These are phyloP conservation scores for Aspergillus avenaceus DNA, from an alignment of 495 filamentous ascomycete genomes.

Conservation along the genomic window DNA sequence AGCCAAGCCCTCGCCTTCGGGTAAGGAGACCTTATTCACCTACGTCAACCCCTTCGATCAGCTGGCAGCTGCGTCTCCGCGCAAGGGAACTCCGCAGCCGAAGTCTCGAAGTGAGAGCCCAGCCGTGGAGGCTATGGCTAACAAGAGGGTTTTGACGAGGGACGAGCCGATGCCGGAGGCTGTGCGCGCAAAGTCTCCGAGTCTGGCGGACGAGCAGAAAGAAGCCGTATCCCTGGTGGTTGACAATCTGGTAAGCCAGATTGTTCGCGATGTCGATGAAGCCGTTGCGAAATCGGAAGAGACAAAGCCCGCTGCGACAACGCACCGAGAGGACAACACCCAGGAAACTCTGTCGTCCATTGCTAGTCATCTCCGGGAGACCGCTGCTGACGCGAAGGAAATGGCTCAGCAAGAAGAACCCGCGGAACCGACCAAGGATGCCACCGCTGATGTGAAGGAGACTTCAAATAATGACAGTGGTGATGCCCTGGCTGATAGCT, in stretches of 20 bases:
- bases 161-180: constrained; percentile 2
- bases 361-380: constrained; percentile 31
- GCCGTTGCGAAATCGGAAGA: constrained; percentile 52
- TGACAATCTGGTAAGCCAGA: constrained; percentile 60
- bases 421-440: constrained; percentile 53
- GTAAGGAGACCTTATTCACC: constrained; percentile 58
- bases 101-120: constrained; percentile 37
- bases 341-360: constrained; percentile 33
- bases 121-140: constrained; percentile 24
- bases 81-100: constrained; percentile 45
- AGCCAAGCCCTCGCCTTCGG: constrained; percentile 8
- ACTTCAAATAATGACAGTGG: constrained; percentile 50
- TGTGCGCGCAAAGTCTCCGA: constrained; percentile 31
- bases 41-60: constrained; percentile 81
- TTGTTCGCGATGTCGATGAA: constrained; percentile 65
- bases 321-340: constrained; percentile 26
- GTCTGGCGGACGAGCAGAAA: constrained; percentile 36
- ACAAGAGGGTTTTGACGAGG: constrained; percentile 13
- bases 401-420: constrained; percentile 51
- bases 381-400: constrained; percentile 32
- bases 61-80: constrained; percentile 64
- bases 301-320: constrained; percentile 15
- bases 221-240: constrained; percentile 72
- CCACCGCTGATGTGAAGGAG: constrained; percentile 39
- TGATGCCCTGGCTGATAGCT: constrained; percentile 59